These are phyloP conservation scores for Epichloe gansuensis DNA, from an alignment of 2,329 filamentous ascomycete genomes.

Conservation along the genomic window DNA sequence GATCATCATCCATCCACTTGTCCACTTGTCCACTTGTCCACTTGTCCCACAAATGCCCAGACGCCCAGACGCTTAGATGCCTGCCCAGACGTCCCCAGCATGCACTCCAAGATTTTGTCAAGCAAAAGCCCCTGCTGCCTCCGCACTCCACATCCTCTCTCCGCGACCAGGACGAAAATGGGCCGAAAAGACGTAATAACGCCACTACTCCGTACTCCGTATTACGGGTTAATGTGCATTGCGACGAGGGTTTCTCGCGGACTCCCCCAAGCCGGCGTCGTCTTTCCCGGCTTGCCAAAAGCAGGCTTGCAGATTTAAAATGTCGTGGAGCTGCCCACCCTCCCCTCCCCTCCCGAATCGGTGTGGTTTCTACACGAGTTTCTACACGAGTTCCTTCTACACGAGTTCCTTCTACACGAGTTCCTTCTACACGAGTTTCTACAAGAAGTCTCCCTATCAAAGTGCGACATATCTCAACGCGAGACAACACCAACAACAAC, in stretches of 20 bases:
- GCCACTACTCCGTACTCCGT: background rate
- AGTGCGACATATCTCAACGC: constrained; percentile 1
- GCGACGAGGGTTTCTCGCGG: background rate
- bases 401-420: background rate
- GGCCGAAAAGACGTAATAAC: constrained; percentile 5
- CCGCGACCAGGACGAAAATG: constrained; percentile 5
- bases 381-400: too few relatives aligned
- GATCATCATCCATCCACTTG: background rate
- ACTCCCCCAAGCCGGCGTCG: background rate
- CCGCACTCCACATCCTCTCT: constrained; percentile 7
- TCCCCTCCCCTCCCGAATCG: background rate
- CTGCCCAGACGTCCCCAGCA: background rate
- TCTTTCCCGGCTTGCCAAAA: background rate
- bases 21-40: too few relatives aligned
- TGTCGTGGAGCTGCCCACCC: constrained; percentile 2
- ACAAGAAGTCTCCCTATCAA: background rate
- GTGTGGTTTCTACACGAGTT: background rate
- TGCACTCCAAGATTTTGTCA: background rate
- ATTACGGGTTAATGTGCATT: background rate
- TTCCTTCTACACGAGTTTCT: background rate
- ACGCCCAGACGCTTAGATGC: too few relatives aligned
- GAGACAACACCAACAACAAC: background rate
- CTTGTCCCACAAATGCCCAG: background rate
- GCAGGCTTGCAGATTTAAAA: background rate
- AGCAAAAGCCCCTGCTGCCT: constrained; percentile 1